phyloP scores from a whole-genome alignment of 345 rosid species.

The Citrus sinensis region DVS_A1.0 CM039169.1:29813501-29814000 shows the following conservation, averaged over 20 bases:
- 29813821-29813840: background rate
- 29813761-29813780: conserved; percentile 17
- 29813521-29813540: conserved; percentile 16
- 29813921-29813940: too few relatives aligned
- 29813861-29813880: background rate
- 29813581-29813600: conserved; percentile 48
- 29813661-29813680: conserved; percentile 64
- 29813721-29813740: background rate
- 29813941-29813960: too few relatives aligned
- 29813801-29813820: background rate
- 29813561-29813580: conserved; percentile 33
- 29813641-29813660: conserved; percentile 61
- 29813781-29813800: background rate
- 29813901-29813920: background rate
- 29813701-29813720: conserved; percentile 63
- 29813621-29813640: conserved; percentile 55
- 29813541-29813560: conserved; percentile 8
- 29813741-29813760: conserved; percentile 11
- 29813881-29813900: background rate
- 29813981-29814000: conserved; percentile 10
- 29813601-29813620: conserved; percentile 73
- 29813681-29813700: conserved; percentile 76
- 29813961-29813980: too few relatives aligned
- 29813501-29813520: conserved; percentile 47
- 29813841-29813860: background rate